Base-by-base conservation (phyloP, 345 rosid genomes). In the Rhodomyrtus tomentosa region DNA sequence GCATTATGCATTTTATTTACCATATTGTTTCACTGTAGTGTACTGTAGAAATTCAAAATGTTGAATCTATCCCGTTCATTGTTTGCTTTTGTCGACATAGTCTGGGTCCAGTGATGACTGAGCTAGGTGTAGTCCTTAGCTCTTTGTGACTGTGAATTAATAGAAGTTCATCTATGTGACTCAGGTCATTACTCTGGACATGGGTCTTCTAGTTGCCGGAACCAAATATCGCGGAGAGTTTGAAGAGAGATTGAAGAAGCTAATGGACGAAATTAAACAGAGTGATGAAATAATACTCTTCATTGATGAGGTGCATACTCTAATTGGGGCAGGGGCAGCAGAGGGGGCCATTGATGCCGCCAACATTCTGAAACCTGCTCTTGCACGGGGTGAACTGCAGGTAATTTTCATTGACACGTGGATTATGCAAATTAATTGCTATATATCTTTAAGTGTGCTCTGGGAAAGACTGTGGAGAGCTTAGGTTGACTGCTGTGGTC, bases 301-400 rank as follows among this genome's bases (percentile, higher is more conserved):
- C 87, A 98, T 98, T 84, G 99, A 98, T 91, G 99, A 98, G 90
- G 99, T 98, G 84, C 99, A 98, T 90, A 98, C 99, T 27, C 84
- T 98, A 83, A 96, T 98, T 76, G 99, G 99, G 83, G 99, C 99
- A 38, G 99, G 99, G 87, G 99, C 99, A 20, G 99, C 98, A 16
- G 99, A 98, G 91, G 99, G 99, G 45, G 99, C 99, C 1, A 98
- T 98, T 50, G 99, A 98, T 91, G 99, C 99, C 86, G 99, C 99
- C 82, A 96, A 96, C 90, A 98, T 98, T 86, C 91, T 98, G 91
- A 98, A 98, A 88, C 99, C 99, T 32, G 96, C 99, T 87, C 99
- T 98, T 89, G 99, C 99, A 24, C 93, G 99, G 92, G 99, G 99
- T 88, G 99, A 98, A 93, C 88, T 98, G 90, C 99, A 98, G 99